phyloP scores from a whole-genome alignment of 2,329 filamentous ascomycete genomes.

The Monosporascus sp. region DNA sequence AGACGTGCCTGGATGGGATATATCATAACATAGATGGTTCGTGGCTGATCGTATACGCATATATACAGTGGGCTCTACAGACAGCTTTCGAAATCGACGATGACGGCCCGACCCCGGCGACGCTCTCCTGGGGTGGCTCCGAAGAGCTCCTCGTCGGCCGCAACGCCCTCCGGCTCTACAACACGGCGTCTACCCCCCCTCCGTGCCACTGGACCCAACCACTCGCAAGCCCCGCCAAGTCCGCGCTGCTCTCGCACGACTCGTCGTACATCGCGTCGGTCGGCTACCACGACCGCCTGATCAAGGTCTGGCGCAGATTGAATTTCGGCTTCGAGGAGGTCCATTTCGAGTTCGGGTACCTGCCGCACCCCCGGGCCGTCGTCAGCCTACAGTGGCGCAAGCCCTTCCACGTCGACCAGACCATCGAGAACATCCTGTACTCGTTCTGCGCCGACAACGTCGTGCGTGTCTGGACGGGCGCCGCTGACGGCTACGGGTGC shows the following conservation, averaged over 20 bases:
- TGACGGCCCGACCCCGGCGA: slow-evolving; percentile 40
- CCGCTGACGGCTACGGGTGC: slow-evolving; percentile 64
- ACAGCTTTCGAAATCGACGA: slow-evolving; percentile 50
- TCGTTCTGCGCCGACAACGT: slow-evolving; percentile 78
- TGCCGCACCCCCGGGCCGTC: slow-evolving; percentile 77
- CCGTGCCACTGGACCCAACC: slow-evolving; percentile 66
- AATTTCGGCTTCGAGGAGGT: slow-evolving; percentile 79
- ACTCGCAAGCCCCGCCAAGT: slow-evolving; percentile 67
- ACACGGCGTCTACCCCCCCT: slow-evolving; percentile 40
- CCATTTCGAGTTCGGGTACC: slow-evolving; percentile 84
- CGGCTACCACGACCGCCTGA: slow-evolving; percentile 70
- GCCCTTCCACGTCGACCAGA: slow-evolving; percentile 71
- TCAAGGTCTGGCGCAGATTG: slow-evolving; percentile 89
- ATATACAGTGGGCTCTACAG: slow-evolving; percentile 57
- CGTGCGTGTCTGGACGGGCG: slow-evolving; percentile 77
- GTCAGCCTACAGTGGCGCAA: slow-evolving; percentile 82
- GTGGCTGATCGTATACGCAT: slow-evolving; percentile 6
- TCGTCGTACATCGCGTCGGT: slow-evolving; percentile 81
- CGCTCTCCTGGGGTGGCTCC: slow-evolving; percentile 78
- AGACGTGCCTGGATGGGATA: slow-evolving; percentile 1
- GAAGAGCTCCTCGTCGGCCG: slow-evolving; percentile 82
- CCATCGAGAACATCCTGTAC: slow-evolving; percentile 81
- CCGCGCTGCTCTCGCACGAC: slow-evolving; percentile 78
- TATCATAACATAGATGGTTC: no score
- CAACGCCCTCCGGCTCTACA: slow-evolving; percentile 63